Evolutionary conservation across 2,329 filamentous ascomycete genomes (phyloP), one percentile per base, ranked within the genome.

Genomic region (Arthroderma uncinatum): DNA sequence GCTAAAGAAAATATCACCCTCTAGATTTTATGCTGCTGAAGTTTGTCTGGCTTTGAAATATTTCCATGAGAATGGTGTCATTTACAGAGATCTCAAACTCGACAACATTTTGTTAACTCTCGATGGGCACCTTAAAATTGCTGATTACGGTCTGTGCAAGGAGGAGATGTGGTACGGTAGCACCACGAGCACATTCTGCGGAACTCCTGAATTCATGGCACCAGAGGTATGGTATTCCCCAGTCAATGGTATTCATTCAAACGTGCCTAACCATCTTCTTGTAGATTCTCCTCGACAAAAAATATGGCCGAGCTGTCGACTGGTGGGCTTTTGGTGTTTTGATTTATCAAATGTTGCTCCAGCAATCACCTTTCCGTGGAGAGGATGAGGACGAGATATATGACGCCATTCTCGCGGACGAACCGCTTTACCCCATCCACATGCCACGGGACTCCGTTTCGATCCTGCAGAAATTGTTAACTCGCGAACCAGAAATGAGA

Each of bases 241-340:
- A 50, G 12, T 4, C 30, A 21, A 36, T 44, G 9, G 23, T 40
- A 5, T 37, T 23, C 37, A 6, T 21, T 42, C n/a, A 37, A 36
- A 39, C 57, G 21, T 25, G 12, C 28, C 53, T 53, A 48, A 53
- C 61, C 64, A 63, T 76, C 61, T 23, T 16, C 33, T 5, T 2
- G 16, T 61, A 94, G 86, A 98, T 98, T 74, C 77, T 98, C 36
- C 79, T 97, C 58, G 93, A 98, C 71, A 98, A 98, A 79, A 97
- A 96, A 70, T 98, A 98, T 67, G 92, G 91, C 48, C 86, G 93
- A 58, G 89, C 93, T 14, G 93, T 98, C 44, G 93, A 98, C 72
- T 98, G 93, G 93, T 98, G 93, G 93, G 94, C 94, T 5, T 98
- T 98, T 73, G 93, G 93, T 71, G 93, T 98, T 33, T 77, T 98